Conservation (phyloP, 768 basidiomycete species). For the Russula foetens region DNA sequence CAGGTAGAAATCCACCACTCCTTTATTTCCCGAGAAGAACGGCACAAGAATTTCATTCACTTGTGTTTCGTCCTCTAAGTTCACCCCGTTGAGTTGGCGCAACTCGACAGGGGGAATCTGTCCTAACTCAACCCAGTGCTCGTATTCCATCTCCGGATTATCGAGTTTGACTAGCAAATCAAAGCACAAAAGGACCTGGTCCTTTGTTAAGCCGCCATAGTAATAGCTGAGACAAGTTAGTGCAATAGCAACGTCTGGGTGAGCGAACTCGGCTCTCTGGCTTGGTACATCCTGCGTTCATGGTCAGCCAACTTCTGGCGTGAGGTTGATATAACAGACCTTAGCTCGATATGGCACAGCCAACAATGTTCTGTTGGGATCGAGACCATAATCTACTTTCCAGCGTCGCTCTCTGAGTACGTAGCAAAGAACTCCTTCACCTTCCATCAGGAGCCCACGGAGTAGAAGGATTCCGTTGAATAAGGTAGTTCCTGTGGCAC, state of each 20-base stretch:
- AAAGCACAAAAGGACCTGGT: conserved; percentile 34
- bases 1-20: conserved; percentile 41
- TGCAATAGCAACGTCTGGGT: conserved; percentile 40
- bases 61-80: conserved; percentile 33
- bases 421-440: conserved; percentile 32
- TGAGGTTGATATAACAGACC: neutral
- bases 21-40: conserved; percentile 31
- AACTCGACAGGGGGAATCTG: conserved; percentile 26
- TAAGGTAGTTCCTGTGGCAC: conserved; percentile 3
- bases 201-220: conserved; percentile 35
- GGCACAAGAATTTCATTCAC: conserved; percentile 25
- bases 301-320: neutral
- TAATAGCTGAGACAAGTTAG: conserved; percentile 44
- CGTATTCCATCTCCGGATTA: conserved; percentile 36
- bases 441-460: conserved; percentile 35
- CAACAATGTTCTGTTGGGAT: conserved; percentile 34
- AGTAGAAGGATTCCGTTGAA: conserved; percentile 36
- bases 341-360: conserved; percentile 48
- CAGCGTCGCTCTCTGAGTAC: conserved; percentile 35
- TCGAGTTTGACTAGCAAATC: conserved; percentile 33
- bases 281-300: conserved; percentile 35
- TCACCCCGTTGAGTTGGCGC: conserved; percentile 33
- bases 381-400: conserved; percentile 47
- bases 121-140: conserved; percentile 29
- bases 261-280: conserved; percentile 41